A percentile compares a stretch with the other conserved stretches of the same genome.
Evolutionary conservation across 768 basidiomycete genomes (phyloP).

Genomic region (Fistulinella prunicolor): DNA sequence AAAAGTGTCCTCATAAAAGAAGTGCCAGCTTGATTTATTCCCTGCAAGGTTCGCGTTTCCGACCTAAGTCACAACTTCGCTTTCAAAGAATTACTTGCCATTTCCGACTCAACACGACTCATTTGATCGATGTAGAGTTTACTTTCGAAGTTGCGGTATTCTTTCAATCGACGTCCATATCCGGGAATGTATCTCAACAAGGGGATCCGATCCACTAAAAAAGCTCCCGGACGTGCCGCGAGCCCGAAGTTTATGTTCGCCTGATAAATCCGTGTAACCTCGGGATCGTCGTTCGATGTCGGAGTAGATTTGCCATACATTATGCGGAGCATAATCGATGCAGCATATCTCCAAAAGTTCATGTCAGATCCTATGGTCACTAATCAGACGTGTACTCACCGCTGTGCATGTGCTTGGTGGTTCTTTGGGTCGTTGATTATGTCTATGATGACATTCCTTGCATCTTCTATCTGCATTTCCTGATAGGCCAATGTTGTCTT

Average conservation of each 20-base stretch:
- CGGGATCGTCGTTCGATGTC: slow-evolving; percentile 20
- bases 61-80: too few species aligned
- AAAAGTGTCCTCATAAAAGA: slow-evolving; percentile 53
- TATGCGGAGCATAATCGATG: slow-evolving; percentile 21
- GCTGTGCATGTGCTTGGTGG: slow-evolving; percentile 51
- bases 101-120: slow-evolving; percentile 35
- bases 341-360: slow-evolving; percentile 23
- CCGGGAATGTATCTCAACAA: slow-evolving; percentile 49
- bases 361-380: too few species aligned
- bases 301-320: slow-evolving; percentile 25
- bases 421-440: slow-evolving; percentile 34
- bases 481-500: too few species aligned
- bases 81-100: slow-evolving; percentile 29
- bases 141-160: slow-evolving; percentile 48
- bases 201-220: slow-evolving; percentile 35
- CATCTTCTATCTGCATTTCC: too few species aligned
- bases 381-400: slow-evolving; percentile 35
- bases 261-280: slow-evolving; percentile 18
- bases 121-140: slow-evolving; percentile 50
- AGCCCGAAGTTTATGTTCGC: slow-evolving; percentile 22
- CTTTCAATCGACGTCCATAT: slow-evolving; percentile 49
- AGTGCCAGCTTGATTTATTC: not conserved
- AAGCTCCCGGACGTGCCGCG: slow-evolving; percentile 31
- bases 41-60: too few species aligned
- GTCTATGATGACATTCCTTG: slow-evolving; percentile 23